Conservation (phyloP, 1,284 basidiomycete genomes). For the Microbotryum violaceum region DNA sequence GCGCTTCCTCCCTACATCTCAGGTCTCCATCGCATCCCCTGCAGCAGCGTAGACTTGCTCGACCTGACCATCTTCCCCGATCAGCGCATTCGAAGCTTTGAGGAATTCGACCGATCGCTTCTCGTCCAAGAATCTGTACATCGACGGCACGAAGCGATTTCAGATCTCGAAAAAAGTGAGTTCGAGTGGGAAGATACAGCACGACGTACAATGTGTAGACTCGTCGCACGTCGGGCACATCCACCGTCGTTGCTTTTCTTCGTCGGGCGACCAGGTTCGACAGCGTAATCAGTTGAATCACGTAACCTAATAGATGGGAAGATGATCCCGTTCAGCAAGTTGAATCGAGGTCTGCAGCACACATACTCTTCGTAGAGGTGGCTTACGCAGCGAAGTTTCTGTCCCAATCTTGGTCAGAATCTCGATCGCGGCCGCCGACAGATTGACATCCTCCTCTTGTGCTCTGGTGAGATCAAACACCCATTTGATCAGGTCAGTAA, state of each 20-base stretch:
- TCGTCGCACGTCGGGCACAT: conserved; percentile 43
- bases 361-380: background rate
- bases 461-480: conserved; percentile 49
- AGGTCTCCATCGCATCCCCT: too few species aligned
- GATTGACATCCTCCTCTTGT: conserved; percentile 91
- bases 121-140: conserved; percentile 75
- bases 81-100: conserved; percentile 50
- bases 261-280: conserved; percentile 43
- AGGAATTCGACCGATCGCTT: conserved; percentile 90
- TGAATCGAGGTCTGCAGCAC: conserved; percentile 22
- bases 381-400: conserved; percentile 39
- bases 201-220: conserved; percentile 38
- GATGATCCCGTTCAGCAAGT: background rate
- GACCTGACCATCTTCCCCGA: conserved; percentile 27
- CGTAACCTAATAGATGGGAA: conserved; percentile 36
- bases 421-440: conserved; percentile 70
- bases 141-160: too few species aligned
- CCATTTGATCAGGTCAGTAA: background rate
- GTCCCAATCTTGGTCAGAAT: conserved; percentile 57
- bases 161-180: too few species aligned
- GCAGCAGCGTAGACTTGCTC: background rate
- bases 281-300: conserved; percentile 45
- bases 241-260: conserved; percentile 42
- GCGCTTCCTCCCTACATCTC: too few species aligned
- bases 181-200: too few species aligned